Conservation (phyloP, 208 protist genomes). For the Crithidia brevicula region DNA sequence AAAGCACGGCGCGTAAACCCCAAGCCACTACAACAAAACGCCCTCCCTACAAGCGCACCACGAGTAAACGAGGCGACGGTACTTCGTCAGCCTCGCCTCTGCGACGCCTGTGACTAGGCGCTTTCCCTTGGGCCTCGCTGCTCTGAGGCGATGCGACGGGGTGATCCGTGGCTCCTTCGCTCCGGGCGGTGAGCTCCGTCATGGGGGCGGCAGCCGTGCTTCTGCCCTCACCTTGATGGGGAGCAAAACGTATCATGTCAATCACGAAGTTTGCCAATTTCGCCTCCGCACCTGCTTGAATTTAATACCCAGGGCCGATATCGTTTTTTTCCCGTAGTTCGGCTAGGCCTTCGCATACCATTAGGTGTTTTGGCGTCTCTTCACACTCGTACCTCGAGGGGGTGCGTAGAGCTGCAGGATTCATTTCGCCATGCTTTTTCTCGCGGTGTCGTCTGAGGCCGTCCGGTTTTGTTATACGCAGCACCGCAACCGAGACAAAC, state of each 20-base stretch:
- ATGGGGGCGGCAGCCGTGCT: neutral
- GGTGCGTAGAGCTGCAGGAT: neutral
- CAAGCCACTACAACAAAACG: neutral
- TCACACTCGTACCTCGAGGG: neutral
- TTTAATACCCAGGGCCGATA: neutral
- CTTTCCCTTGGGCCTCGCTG: neutral
- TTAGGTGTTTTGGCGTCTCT: neutral
- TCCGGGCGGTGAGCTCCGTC: neutral
- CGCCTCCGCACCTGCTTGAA: neutral
- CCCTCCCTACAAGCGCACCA: neutral
- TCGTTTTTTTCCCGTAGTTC: neutral
- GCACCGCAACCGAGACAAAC: neutral
- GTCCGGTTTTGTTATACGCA: neutral
- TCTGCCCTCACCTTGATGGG: neutral
- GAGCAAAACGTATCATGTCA: neutral
- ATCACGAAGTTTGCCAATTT: neutral
- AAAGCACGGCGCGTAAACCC: neutral
- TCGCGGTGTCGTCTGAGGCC: neutral
- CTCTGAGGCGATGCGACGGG: neutral
- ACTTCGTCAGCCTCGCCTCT: neutral
- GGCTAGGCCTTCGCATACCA: neutral
- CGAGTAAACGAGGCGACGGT: neutral
- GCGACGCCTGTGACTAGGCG: neutral
- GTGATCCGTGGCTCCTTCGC: neutral
- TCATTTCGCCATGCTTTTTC: neutral